Percentiles rank a stretch among this genome's conserved stretches.
Conservation (phyloP, 2,329 filamentous ascomycete species). For the Arthrobotrys conoides region DNA sequence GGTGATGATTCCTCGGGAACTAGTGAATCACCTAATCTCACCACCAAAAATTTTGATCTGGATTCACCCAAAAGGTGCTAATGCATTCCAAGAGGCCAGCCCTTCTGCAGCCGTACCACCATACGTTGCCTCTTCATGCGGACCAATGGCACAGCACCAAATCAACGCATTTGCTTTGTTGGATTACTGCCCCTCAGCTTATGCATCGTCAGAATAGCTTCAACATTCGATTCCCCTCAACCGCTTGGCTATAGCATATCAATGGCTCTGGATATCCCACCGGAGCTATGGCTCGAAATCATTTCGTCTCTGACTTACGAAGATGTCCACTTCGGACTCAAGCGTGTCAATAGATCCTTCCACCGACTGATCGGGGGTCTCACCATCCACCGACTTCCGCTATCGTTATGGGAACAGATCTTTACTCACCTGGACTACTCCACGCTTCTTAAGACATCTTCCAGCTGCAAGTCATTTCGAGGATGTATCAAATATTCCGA, state of each 20-base stretch:
- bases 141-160: too few species aligned
- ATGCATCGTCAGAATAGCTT: too few species aligned
- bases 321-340: constrained; percentile 1
- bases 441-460: neutral
- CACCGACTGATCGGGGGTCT: neutral
- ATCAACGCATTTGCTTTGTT: too few species aligned
- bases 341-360: constrained; percentile 7
- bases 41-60: too few species aligned
- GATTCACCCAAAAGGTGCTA: too few species aligned
- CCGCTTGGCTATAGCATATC: neutral
- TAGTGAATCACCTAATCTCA: too few species aligned
- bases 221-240: too few species aligned
- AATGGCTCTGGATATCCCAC: neutral
- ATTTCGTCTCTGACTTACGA: neutral
- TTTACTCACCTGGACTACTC: constrained; percentile 23
- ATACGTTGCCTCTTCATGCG: too few species aligned
- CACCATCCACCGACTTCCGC: constrained; percentile 17
- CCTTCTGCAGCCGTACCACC: too few species aligned
- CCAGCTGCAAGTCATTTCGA: neutral
- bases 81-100: too few species aligned
- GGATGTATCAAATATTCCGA: neutral
- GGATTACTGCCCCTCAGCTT: too few species aligned
- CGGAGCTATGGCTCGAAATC: constrained; percentile 30
- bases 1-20: too few species aligned
- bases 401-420: constrained; percentile 21